Conservation (phyloP, 495 filamentous ascomycete species). For the Aspergillus nidulans region DNA sequence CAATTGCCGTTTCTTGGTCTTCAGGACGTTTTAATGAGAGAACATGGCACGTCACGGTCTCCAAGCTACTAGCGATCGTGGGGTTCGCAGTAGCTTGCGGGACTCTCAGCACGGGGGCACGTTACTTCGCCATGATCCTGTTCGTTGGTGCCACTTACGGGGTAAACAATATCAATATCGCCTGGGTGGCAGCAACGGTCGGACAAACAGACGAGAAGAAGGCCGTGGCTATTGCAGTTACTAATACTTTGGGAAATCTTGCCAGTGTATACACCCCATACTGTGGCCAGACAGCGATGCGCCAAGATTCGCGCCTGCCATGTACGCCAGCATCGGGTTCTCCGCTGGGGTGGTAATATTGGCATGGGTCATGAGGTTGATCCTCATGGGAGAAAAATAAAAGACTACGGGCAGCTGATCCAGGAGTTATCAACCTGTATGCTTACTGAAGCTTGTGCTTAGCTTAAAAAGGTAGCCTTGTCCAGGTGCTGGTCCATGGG, state of each 20-base stretch:
- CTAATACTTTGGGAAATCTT: constrained; percentile 45
- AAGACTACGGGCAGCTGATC: constrained; percentile 34
- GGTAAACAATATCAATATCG: constrained; percentile 48
- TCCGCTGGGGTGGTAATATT: constrained; percentile 29
- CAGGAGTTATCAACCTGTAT: constrained; percentile 17
- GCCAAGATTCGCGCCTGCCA: constrained; percentile 42
- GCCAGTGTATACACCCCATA: constrained; percentile 48
- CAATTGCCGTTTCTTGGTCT: constrained; percentile 40
- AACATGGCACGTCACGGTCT: constrained; percentile 40
- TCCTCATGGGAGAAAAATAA: constrained; percentile 44
- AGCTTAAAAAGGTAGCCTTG: neutral
- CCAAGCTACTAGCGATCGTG: constrained; percentile 32
- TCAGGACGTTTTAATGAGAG: constrained; percentile 43
- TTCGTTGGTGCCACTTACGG: constrained; percentile 45
- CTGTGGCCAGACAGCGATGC: constrained; percentile 48
- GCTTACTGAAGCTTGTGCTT: constrained; percentile 2
- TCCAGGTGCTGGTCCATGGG: no score
- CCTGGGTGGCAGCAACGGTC: constrained; percentile 52
- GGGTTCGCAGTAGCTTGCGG: constrained; percentile 42
- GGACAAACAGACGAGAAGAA: constrained; percentile 50
- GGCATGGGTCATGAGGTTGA: constrained; percentile 37
- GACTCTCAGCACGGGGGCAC: constrained; percentile 32
- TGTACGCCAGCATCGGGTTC: constrained; percentile 43
- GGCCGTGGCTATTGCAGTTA: constrained; percentile 41
- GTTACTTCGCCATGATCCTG: constrained; percentile 52